phyloP scores from a whole-genome alignment of 805 yeast species.

The Candida stauntonica region DNA sequence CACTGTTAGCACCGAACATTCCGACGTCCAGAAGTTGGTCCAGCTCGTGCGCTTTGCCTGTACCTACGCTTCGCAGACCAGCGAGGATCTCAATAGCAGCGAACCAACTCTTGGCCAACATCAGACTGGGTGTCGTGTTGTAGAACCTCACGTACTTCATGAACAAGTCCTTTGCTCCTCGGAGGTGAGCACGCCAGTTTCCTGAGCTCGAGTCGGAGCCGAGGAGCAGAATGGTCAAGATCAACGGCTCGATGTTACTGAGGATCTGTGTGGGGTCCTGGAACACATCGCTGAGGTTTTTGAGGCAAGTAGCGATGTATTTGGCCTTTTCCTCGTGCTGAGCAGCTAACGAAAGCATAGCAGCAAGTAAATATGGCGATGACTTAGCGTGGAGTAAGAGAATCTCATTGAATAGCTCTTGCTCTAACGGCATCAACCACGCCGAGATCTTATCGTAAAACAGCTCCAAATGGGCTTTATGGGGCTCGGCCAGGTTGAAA shows the following conservation, averaged over 20 bases:
- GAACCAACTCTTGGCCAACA: conserved; percentile 53
- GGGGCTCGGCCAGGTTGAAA: conserved; percentile 22
- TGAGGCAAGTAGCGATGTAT: conserved; percentile 49
- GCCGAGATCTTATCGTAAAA: conserved; percentile 24
- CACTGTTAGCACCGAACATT: conserved; percentile 18
- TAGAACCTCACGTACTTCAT: conserved; percentile 38
- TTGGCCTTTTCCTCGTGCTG: conserved; percentile 31
- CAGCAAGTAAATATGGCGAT: conserved; percentile 51
- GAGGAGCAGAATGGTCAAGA: conserved; percentile 58
- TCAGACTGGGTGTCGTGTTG: conserved; percentile 30
- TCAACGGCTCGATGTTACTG: conserved; percentile 60
- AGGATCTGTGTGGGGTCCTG: conserved; percentile 36
- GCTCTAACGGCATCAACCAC: conserved; percentile 27
- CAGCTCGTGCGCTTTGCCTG: conserved; percentile 43
- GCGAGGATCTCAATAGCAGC: conserved; percentile 54
- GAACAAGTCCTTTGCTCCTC: conserved; percentile 61
- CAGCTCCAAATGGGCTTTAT: conserved; percentile 19
- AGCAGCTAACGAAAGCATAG: conserved; percentile 56
- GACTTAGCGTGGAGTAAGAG: conserved; percentile 43
- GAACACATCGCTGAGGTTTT: conserved; percentile 36
- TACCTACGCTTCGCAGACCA: conserved; percentile 49
- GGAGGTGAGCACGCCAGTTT: conserved; percentile 62
- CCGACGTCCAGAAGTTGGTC: conserved; percentile 30
- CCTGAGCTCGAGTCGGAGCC: conserved; percentile 54
- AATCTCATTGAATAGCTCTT: conserved; percentile 47